Evolutionary conservation across 1,284 basidiomycete species (phyloP).

Genomic region (Cryptococcus jaspeensis): DNA sequence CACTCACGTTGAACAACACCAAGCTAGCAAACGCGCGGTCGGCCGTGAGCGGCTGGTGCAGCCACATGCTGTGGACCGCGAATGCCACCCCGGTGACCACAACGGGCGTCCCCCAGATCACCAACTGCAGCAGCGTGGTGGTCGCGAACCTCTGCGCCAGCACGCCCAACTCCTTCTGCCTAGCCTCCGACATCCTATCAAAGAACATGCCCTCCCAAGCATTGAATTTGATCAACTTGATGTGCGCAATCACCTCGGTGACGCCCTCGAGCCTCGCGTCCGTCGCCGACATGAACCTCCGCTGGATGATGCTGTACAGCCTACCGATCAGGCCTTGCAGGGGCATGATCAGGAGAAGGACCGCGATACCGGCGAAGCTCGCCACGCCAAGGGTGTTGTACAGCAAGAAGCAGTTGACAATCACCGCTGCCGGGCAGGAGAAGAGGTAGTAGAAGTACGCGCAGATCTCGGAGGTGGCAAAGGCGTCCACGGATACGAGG

Average conservation of each 20-base stretch:
- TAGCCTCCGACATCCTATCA: conserved; percentile 53
- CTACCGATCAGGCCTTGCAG: conserved; percentile 50
- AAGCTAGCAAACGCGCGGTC: conserved; percentile 54
- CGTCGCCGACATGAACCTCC: conserved; percentile 54
- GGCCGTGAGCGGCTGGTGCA: conserved; percentile 41
- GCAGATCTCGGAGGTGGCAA: conserved; percentile 48
- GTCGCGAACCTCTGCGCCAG: conserved; percentile 52
- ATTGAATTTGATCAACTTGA: conserved; percentile 57
- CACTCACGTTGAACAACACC: conserved; percentile 53
- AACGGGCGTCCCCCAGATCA: conserved; percentile 54
- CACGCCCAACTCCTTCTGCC: conserved; percentile 53
- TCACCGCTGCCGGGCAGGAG: conserved; percentile 52
- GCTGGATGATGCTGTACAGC: conserved; percentile 54
- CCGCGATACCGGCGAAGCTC: conserved; percentile 52
- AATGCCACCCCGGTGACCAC: conserved; percentile 56
- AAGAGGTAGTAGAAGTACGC: conserved; percentile 48
- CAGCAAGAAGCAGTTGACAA: conserved; percentile 54
- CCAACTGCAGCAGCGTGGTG: conserved; percentile 47
- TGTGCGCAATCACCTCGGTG: conserved; percentile 57
- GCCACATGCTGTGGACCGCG: conserved; percentile 47
- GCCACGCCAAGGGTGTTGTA: conserved; percentile 51
- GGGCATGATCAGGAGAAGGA: conserved; percentile 51
- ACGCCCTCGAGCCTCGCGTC: conserved; percentile 57
- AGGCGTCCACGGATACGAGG: conserved; percentile 58
- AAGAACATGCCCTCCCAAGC: conserved; percentile 55